Conservation (phyloP, 2,329 filamentous ascomycete genomes). For the Fusarium veterinarium region DNA sequence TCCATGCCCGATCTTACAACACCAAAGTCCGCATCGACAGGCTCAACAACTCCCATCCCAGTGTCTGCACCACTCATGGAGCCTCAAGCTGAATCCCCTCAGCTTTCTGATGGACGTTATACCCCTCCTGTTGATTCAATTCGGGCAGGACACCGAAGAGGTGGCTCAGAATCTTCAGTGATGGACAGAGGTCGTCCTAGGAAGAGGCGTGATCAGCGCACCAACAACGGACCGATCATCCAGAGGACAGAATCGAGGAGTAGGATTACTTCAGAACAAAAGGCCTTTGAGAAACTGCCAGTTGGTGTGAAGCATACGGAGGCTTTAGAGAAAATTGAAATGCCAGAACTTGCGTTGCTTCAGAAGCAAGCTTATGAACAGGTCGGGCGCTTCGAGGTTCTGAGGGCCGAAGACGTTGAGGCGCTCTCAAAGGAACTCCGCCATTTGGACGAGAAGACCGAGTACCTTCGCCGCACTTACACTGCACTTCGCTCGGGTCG, state of each 20-base stretch:
- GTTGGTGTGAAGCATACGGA: conserved; percentile 66
- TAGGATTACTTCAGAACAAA: conserved; percentile 63
- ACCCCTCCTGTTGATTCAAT: conserved; percentile 42
- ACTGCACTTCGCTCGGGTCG: conserved; percentile 79
- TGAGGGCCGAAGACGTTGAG: conserved; percentile 71
- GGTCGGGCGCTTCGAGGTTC: conserved; percentile 72
- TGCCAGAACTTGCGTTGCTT: conserved; percentile 62
- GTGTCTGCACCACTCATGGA: conserved; percentile 61
- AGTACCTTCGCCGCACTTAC: conserved; percentile 82
- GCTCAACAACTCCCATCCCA: conserved; percentile 58
- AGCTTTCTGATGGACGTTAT: conserved; percentile 56
- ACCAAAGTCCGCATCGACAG: conserved; percentile 57
- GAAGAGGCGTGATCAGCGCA: conserved; percentile 61
- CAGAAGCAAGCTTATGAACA: conserved; percentile 72
- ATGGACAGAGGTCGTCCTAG: conserved; percentile 72
- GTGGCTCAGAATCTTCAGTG: conserved; percentile 67
- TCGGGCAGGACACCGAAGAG: conserved; percentile 58
- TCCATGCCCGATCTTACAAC: conserved; percentile 55
- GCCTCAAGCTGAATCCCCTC: conserved; percentile 54
- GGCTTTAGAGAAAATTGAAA: conserved; percentile 60
- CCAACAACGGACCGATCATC: conserved; percentile 51
- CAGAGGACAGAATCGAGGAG: conserved; percentile 57
- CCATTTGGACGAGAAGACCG: conserved; percentile 79
- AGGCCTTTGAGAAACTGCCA: conserved; percentile 71
- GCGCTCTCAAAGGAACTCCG: conserved; percentile 78